Conservation (phyloP, 306 rosid genomes). For the Datisca glomerata region DNA sequence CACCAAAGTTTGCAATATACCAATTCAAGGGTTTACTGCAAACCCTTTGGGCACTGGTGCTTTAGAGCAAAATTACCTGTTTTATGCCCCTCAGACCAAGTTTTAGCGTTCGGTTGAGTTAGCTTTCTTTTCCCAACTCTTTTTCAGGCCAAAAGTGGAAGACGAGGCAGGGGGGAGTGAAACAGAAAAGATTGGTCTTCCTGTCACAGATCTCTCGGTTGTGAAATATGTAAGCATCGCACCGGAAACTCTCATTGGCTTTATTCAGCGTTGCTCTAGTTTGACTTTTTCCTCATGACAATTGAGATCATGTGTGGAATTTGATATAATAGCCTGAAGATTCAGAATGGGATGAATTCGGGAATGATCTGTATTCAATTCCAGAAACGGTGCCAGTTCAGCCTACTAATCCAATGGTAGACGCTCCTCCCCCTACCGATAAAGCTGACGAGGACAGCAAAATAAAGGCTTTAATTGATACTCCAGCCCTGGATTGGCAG, state of each 20-base stretch:
- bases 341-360: constrained; percentile 95
- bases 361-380: constrained; percentile 81
- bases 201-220: constrained; percentile 31
- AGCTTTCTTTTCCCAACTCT: constrained; percentile 5
- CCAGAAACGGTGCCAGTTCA: constrained; percentile 70
- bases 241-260: no score
- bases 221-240: constrained; percentile 62
- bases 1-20: no score
- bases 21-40: no score
- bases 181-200: constrained; percentile 39
- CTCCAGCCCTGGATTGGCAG: constrained; percentile 92
- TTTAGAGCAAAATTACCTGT: no score
- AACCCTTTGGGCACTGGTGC: no score
- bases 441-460: constrained; percentile 90
- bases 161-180: constrained; percentile 33
- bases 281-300: neutral
- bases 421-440: constrained; percentile 58
- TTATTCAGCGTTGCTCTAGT: neutral
- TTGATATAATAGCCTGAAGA: constrained; percentile 55
- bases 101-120: constrained; percentile 6
- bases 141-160: constrained; percentile 63
- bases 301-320: constrained; percentile 7
- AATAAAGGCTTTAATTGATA: constrained; percentile 78
- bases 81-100: no score
- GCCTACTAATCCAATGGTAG: constrained; percentile 41